Percentiles rank a stretch among this genome's conserved stretches.
Conservation (phyloP, 75 land plant species). For the Pinus tabuliformis region DNA sequence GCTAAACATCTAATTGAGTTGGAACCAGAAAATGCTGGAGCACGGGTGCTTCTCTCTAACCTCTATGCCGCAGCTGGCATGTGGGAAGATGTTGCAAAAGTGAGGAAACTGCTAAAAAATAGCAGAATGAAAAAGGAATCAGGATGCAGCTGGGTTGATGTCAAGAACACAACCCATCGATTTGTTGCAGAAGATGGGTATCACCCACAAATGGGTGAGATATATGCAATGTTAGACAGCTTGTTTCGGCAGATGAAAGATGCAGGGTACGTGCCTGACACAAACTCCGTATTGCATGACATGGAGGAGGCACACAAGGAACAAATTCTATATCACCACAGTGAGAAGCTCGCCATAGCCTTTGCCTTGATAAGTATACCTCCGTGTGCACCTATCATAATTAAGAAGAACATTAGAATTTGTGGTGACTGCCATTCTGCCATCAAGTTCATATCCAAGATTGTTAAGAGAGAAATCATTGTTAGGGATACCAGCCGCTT, state of each 20-base stretch:
- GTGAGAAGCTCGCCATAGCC: neutral
- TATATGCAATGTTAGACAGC: neutral
- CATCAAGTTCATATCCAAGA: constrained; percentile 12
- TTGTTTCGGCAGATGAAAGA: neutral
- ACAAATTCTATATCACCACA: no score
- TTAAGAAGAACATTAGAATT: constrained; percentile 11
- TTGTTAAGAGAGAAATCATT: constrained; percentile 9
- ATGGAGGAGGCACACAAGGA: no score
- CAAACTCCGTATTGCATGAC: no score
- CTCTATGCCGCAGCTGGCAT: neutral
- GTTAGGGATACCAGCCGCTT: constrained; percentile 11
- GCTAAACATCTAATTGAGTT: neutral
- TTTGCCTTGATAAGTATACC: constrained; percentile 9
- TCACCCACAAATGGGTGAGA: neutral
- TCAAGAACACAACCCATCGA: neutral
- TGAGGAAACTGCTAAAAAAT: neutral
- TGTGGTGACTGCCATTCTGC: constrained; percentile 16
- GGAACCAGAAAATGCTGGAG: constrained; percentile 3
- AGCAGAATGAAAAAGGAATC: neutral
- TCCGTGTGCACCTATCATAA: neutral
- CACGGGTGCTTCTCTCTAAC: neutral
- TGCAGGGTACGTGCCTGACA: neutral
- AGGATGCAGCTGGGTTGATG: neutral
- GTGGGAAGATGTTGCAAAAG: neutral
- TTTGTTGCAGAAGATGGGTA: neutral